Base-by-base conservation (phyloP, 352 stramenopile species). In the Phytophthora macrochlamydospora region DNA sequence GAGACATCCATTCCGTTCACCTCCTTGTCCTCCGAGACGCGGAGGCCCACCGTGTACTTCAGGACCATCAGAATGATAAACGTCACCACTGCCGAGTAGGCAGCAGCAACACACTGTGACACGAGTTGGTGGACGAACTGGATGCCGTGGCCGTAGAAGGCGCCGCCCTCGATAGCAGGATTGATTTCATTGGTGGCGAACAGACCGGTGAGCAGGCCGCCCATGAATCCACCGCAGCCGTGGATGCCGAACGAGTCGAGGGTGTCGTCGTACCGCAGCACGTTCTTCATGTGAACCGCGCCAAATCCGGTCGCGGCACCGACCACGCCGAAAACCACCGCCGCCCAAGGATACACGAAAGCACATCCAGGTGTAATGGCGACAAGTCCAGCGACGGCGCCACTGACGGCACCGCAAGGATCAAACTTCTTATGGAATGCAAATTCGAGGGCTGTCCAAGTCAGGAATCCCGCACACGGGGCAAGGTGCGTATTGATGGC, bases 241-340 rank as follows among this genome's bases (percentile, higher is more conserved):
- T 94, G 85, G 60, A 94, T 84, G 4, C 65, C 85, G 57, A 93
- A 92, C 53, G 78, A 76, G 69, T 94, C 87, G 14, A 94, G 75
- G 4, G 81, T 91, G 56, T 94, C 85, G 57, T 94, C 87, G 57
- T 89, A 91, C 2, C 81, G 79, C 32, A 90, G 56, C 7, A 61
- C 51, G 62, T 91, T 85, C 65, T 91, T 92, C 24, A 92, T 48
- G 51, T 74, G 68, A 7, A 91, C 78, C 18, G 77, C 78, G 2
- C 56, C 62, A 48, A 90, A 92, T 18, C 73, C 80, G 1, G 79
- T 74, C 13, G 71, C 59, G 13, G 78, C 83, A 32, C 78, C 81
- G 12, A 92, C 74, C 29, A 93, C 40, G 4, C 87, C 87, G 42
- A 93, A 92, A 37, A 94, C 75, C 37, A 93, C 75, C 4, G 87